phyloP scores from a whole-genome alignment of 108 stramenopile genomes.

The Nitzschia palea region DNA sequence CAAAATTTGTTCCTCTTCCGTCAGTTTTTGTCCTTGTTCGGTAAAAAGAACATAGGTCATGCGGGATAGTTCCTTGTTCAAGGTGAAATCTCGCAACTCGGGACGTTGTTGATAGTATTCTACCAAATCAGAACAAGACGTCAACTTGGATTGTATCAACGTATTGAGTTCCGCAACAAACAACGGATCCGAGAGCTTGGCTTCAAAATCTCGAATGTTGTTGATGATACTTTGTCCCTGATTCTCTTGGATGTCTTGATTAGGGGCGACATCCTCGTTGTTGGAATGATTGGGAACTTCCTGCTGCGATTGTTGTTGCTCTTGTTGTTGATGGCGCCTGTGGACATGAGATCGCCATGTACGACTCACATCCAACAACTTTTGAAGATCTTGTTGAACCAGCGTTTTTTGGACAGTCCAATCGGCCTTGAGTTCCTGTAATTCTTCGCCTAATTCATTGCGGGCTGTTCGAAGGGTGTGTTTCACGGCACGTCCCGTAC shows the following conservation, averaged over 20 bases:
- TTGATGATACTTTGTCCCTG: neutral
- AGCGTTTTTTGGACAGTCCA: neutral
- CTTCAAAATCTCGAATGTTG: constrained; percentile 12
- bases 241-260: neutral
- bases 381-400: neutral
- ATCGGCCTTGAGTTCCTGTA: constrained; percentile 1
- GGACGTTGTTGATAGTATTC: constrained; percentile 63
- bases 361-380: neutral
- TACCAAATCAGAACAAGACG: constrained; percentile 39
- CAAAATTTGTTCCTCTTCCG: neutral
- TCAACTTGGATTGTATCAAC: neutral
- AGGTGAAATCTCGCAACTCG: constrained; percentile 61
- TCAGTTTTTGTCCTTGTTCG: constrained; percentile 5
- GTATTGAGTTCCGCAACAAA: constrained; percentile 10
- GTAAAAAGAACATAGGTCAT: constrained; percentile 67
- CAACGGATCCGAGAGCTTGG: neutral
- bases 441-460: neutral
- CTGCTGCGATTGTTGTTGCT: neutral
- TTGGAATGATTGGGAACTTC: neutral
- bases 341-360: neutral
- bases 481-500: constrained; percentile 5
- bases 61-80: constrained; percentile 61
- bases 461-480: neutral
- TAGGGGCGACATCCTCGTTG: neutral
- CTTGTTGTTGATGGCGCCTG: neutral